Evolutionary conservation across 2,329 filamentous ascomycete genomes (phyloP).

Genomic region (Stachybotrys chartarum): DNA sequence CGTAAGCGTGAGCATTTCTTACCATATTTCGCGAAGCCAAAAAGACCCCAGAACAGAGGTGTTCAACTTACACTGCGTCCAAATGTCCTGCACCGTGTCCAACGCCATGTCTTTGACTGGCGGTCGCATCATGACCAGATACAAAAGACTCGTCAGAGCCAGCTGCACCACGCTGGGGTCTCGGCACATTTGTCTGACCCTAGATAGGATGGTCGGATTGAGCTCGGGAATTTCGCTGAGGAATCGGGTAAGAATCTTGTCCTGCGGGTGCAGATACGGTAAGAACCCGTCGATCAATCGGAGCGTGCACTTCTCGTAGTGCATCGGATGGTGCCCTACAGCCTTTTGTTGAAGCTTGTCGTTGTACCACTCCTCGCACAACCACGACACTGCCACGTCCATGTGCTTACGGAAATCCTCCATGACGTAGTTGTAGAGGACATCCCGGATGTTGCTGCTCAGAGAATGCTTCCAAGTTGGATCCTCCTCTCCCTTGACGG

Average conservation of each 20-base stretch:
- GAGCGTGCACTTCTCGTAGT: conserved; percentile 75
- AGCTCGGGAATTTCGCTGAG: conserved; percentile 85
- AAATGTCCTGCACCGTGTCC: conserved; percentile 60
- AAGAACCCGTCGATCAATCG: conserved; percentile 83
- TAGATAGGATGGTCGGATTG: conserved; percentile 61
- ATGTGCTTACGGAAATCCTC: conserved; percentile 89
- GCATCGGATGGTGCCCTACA: conserved; percentile 42
- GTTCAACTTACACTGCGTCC: conserved; percentile 52
- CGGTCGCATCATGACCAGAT: conserved; percentile 61
- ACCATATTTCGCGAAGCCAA: no score
- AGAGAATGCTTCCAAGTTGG: conserved; percentile 36
- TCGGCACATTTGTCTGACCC: conserved; percentile 61
- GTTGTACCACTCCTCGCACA: conserved; percentile 98
- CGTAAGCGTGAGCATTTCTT: conserved; percentile 9
- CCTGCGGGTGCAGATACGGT: conserved; percentile 83
- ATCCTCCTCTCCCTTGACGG: conserved; percentile 52
- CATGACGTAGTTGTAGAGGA: conserved; percentile 77
- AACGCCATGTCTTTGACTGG: conserved; percentile 56
- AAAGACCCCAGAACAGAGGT: no score
- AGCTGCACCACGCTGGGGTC: conserved; percentile 59
- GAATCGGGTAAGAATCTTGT: conserved; percentile 85
- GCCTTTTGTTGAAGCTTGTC: conserved; percentile 50
- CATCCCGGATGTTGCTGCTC: conserved; percentile 67
- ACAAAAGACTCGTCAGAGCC: conserved; percentile 57
- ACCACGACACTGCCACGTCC: conserved; percentile 85